Evolutionary conservation across 2,329 filamentous ascomycete species (phyloP), one percentile per base, ranked within the genome.

Genomic region (Penicillium paneum): DNA sequence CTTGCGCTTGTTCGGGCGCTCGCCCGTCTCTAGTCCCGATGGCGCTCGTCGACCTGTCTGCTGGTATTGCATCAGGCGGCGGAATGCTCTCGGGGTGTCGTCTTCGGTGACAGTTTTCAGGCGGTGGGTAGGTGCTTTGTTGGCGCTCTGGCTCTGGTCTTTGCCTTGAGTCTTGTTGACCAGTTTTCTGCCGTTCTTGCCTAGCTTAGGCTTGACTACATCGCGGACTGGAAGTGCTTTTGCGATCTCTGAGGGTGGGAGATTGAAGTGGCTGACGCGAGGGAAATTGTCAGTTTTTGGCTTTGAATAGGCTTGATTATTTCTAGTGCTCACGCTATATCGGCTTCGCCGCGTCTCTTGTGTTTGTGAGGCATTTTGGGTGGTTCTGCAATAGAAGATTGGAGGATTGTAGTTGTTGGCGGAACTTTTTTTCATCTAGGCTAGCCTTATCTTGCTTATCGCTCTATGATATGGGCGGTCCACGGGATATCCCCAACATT

Each of bases 21-120:
- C 55, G 17, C 53, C 56, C 2, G 89, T 89, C 60, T 94, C 83
- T 68, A 66, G 50, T 13, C 60, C 96, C 88, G 8, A 95, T 78
- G 7, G 87, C 86, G 56, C 59, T n/a, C 62, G 61, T 17, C 54
- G 86, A 21, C 75, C 76, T n/a, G 83, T 80, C 15, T 78, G 74
- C 38, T 87, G 83, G 61, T 86, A 83, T 32, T 89, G 85, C 89
- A 97, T 94, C 58, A 97, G 76, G 12, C 91, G 86, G 58, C 84
- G 84, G 73, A 99, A 99, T 1, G 89, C 90, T 62, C 90, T 88
- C 0, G 94, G 94, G 1, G 89, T 92, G 74, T 97, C 94, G 70
- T 96, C 86, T 36, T 82, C 72, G 34, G 58, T 48, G 32, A 58
- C 61, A 78, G 29, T 71, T 72, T 71, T 71, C 53, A 36, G 56